A percentile compares a stretch with the other conserved stretches of the same genome.
phyloP scores from a whole-genome alignment of 441 rosid species.

The Dalechampia spathulata region DNA sequence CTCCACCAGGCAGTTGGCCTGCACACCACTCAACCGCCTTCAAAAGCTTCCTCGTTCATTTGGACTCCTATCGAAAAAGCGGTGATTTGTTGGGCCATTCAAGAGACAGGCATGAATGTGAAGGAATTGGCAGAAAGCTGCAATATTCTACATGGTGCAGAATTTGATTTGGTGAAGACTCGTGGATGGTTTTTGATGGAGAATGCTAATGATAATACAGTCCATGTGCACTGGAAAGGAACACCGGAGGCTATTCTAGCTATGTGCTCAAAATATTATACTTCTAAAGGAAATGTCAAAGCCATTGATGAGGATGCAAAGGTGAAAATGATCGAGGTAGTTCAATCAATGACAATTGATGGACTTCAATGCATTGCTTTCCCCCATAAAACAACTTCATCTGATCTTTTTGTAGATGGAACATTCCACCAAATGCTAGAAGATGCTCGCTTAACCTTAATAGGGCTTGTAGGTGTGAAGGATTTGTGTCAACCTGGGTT shows the following conservation, averaged over 20 bases:
- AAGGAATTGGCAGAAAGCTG: conserved; percentile 25
- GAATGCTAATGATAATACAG: conserved; percentile 15
- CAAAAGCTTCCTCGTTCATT: no score
- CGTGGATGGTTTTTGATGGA: conserved; percentile 30
- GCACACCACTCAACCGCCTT: no score
- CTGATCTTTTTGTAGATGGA: no score
- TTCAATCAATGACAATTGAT: conserved; percentile 45
- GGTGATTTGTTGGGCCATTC: conserved; percentile 40
- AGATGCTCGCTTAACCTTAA: conserved; percentile 22
- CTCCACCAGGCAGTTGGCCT: conserved; percentile 49
- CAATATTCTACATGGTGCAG: conserved; percentile 37
- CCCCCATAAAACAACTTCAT: conserved; percentile 26
- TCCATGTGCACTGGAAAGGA: conserved; percentile 43
- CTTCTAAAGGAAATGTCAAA: conserved; percentile 33
- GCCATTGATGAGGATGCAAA: conserved; percentile 17
- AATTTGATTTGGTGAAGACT: conserved; percentile 39
- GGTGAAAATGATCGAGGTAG: conserved; percentile 31
- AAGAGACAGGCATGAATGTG: conserved; percentile 44
- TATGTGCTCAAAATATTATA: conserved; percentile 31
- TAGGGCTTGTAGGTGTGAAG: conserved; percentile 41
- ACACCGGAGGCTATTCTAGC: conserved; percentile 45
- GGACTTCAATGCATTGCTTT: conserved; percentile 47
- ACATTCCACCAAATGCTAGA: conserved; percentile 21
- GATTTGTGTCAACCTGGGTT: conserved; percentile 40
- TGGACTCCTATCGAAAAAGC: conserved; percentile 55